Percentiles rank a stretch among this genome's conserved stretches.
Conservation (phyloP, 805 yeast species). For the Saccharomycopsis olivae region DNA sequence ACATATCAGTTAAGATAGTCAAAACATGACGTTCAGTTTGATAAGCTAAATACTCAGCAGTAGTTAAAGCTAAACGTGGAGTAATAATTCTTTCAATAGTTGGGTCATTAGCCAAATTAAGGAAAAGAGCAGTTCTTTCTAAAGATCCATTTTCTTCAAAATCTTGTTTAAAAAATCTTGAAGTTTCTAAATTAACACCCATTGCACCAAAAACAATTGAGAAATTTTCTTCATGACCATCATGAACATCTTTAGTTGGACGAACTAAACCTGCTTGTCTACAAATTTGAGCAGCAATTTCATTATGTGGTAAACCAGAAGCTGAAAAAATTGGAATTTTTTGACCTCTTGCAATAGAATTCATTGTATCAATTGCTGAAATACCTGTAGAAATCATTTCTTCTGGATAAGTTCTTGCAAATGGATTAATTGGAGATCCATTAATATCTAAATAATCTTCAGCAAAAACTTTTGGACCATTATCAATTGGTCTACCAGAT, state of each 20-base stretch:
- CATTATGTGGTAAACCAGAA: slow-evolving; percentile 98
- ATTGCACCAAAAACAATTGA: slow-evolving; percentile 98
- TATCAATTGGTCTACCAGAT: slow-evolving; percentile 96
- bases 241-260: slow-evolving; percentile 99
- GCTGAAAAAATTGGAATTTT: slow-evolving; percentile 99
- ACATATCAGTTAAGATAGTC: slow-evolving; percentile 97
- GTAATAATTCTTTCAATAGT: slow-evolving; percentile 99
- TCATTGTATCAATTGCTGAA: slow-evolving; percentile 98
- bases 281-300: slow-evolving; percentile 99
- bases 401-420: slow-evolving; percentile 97
- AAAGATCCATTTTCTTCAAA: slow-evolving; percentile 98
- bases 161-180: slow-evolving; percentile 97
- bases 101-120: slow-evolving; percentile 98
- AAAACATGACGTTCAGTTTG: slow-evolving; percentile 99
- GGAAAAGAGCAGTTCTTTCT: slow-evolving; percentile 94
- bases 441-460: slow-evolving; percentile 97
- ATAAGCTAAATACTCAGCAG: slow-evolving; percentile 97
- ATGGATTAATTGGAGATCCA: slow-evolving; percentile 98
- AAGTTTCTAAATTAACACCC: slow-evolving; percentile 99
- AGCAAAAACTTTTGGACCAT: slow-evolving; percentile 97
- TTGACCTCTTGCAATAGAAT: slow-evolving; percentile 99
- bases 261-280: slow-evolving; percentile 99
- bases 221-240: slow-evolving; percentile 99
- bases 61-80: slow-evolving; percentile 96
- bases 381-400: slow-evolving; percentile 99